A percentile compares a stretch with the other conserved stretches of the same genome.
phyloP scores from a whole-genome alignment of 495 filamentous ascomycete species.

The Annulohypoxylon bovei region DNA sequence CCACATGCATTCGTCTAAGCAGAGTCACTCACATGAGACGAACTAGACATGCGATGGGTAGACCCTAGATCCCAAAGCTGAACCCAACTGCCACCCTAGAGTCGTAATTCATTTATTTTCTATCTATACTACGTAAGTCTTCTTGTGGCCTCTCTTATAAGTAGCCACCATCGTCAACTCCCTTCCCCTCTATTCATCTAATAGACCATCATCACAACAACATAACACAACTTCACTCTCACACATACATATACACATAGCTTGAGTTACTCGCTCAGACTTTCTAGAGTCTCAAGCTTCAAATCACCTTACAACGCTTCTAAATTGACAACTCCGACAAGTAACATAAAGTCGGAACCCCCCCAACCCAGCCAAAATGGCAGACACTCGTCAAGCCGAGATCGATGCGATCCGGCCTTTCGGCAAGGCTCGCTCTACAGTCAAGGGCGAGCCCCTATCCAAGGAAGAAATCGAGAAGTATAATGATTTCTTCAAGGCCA shows the following conservation, averaged over 20 bases:
- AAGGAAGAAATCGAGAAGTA: slow-evolving; percentile 71
- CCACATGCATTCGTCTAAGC: slow-evolving; percentile 32
- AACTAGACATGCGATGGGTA: neutral
- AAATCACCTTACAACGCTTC: neutral
- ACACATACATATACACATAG: slow-evolving; percentile 9
- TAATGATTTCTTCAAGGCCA: slow-evolving; percentile 74
- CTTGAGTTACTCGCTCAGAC: slow-evolving; percentile 15
- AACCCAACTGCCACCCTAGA: slow-evolving; percentile 25
- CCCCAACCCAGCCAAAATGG: slow-evolving; percentile 39
- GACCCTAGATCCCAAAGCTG: neutral
- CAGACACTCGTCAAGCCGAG: slow-evolving; percentile 47
- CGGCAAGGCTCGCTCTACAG: slow-evolving; percentile 71
- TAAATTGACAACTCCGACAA: neutral
- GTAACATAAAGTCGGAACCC: slow-evolving; percentile 2
- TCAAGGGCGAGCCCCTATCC: slow-evolving; percentile 65
- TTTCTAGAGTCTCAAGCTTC: slow-evolving; percentile 17
- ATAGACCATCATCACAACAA: slow-evolving; percentile 17
- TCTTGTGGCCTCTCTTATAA: slow-evolving; percentile 5
- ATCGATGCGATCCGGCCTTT: slow-evolving; percentile 68
- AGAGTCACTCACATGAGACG: slow-evolving; percentile 21
- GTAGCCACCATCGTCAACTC: slow-evolving; percentile 22
- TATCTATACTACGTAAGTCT: neutral
- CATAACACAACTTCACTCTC: slow-evolving; percentile 2
- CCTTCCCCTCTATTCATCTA: neutral
- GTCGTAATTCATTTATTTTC: slow-evolving; percentile 14